A percentile compares a stretch with the other conserved stretches of the same genome.
phyloP scores from a whole-genome alignment of 805 yeast genomes.

The Kodamaea restingae region DNA sequence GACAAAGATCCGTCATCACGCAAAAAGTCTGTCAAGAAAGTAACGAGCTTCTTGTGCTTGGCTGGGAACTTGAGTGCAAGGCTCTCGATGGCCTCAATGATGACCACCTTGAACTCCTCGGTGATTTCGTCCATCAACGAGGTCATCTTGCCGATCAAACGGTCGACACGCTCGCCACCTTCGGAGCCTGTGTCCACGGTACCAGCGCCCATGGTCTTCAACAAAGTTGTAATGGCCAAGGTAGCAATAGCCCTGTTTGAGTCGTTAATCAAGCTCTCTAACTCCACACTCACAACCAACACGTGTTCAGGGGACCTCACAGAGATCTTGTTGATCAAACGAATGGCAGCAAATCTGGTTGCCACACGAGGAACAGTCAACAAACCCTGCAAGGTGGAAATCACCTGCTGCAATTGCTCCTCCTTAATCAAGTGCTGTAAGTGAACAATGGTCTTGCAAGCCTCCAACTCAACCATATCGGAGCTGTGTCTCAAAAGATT shows the following conservation, averaged over 20 bases:
- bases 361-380: slow-evolving; percentile 86
- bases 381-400: slow-evolving; percentile 69
- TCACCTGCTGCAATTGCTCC: slow-evolving; percentile 66
- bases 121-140: slow-evolving; percentile 89
- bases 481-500: slow-evolving; percentile 74
- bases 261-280: slow-evolving; percentile 84
- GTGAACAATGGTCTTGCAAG: slow-evolving; percentile 68
- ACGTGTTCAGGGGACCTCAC: slow-evolving; percentile 75
- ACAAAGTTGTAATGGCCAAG: slow-evolving; percentile 91
- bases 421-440: slow-evolving; percentile 52
- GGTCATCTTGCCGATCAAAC: slow-evolving; percentile 81
- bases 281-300: slow-evolving; percentile 74
- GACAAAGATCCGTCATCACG: slow-evolving; percentile 87
- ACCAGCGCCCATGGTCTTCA: slow-evolving; percentile 87
- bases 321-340: slow-evolving; percentile 83
- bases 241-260: slow-evolving; percentile 90
- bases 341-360: slow-evolving; percentile 88
- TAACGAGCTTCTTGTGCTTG: slow-evolving; percentile 77
- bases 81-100: slow-evolving; percentile 90
- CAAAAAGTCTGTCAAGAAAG: slow-evolving; percentile 76
- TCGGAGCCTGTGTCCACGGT: slow-evolving; percentile 30
- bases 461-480: slow-evolving; percentile 90
- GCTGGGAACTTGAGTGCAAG: slow-evolving; percentile 90
- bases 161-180: slow-evolving; percentile 67
- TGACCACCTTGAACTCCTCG: slow-evolving; percentile 92